phyloP scores from a whole-genome alignment of 108 stramenopile genomes.

The Mayamaea pseudoterrestris region DNA sequence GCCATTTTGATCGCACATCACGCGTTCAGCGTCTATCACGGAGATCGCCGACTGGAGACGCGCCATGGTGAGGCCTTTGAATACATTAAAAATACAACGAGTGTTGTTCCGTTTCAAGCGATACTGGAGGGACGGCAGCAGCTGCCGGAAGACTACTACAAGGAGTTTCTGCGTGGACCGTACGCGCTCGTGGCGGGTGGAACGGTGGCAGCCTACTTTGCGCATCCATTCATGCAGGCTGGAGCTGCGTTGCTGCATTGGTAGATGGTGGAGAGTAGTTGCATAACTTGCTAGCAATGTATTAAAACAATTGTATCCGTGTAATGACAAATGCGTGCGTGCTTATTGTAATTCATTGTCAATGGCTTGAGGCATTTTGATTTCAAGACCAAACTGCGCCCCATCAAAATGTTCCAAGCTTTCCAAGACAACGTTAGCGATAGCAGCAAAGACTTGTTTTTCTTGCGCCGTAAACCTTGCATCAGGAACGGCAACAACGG shows the following conservation, averaged over 20 bases:
- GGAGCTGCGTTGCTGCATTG: slow-evolving; percentile 62
- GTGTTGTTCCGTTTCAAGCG: slow-evolving; percentile 82
- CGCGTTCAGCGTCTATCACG: slow-evolving; percentile 87
- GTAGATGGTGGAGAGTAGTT: slow-evolving; percentile 3
- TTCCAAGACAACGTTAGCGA: slow-evolving; percentile 47
- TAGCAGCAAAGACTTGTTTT: slow-evolving; percentile 23
- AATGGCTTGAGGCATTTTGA: too few species aligned
- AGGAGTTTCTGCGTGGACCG: slow-evolving; percentile 86
- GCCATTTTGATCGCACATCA: slow-evolving; percentile 85
- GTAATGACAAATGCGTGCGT: too few species aligned
- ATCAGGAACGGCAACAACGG: slow-evolving; percentile 62
- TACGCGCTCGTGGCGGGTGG: slow-evolving; percentile 81
- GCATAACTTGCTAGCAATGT: too few species aligned
- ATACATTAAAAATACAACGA: slow-evolving; percentile 64
- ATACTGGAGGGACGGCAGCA: slow-evolving; percentile 81
- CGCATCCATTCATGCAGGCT: slow-evolving; percentile 94
- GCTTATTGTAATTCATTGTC: too few species aligned
- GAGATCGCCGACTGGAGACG: slow-evolving; percentile 76
- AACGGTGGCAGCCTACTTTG: slow-evolving; percentile 87
- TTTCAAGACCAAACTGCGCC: slow-evolving; percentile 20
- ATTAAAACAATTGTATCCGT: too few species aligned
- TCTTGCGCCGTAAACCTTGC: slow-evolving; percentile 35
- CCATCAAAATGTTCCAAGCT: slow-evolving; percentile 53
- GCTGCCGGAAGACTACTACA: slow-evolving; percentile 81
- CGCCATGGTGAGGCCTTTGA: slow-evolving; percentile 76